Percentiles rank a stretch among this genome's conserved stretches.
phyloP scores from a whole-genome alignment of 352 stramenopile genomes.

The Blastocystis sp. region DNA sequence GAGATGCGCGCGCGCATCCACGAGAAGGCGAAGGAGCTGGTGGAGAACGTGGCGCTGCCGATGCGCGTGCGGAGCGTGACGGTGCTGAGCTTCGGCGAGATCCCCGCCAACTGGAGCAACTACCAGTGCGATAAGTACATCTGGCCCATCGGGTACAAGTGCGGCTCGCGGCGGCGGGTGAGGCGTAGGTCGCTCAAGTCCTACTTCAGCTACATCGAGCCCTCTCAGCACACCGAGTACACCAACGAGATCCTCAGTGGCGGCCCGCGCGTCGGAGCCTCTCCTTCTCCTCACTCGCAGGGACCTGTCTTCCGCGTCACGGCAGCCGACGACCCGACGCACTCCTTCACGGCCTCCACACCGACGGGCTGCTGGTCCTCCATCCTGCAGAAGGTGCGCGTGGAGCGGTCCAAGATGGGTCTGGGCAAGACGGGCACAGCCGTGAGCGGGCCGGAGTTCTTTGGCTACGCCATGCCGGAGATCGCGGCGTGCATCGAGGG shows the following conservation, averaged over 20 bases:
- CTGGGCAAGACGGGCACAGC: constrained; percentile 64
- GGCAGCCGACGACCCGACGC: constrained; percentile 13
- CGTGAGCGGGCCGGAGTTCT: constrained; percentile 67
- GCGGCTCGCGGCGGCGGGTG: neutral
- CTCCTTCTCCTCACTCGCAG: neutral
- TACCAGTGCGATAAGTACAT: constrained; percentile 68
- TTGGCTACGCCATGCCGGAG: constrained; percentile 66
- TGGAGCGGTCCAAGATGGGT: constrained; percentile 19
- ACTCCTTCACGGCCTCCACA: constrained; percentile 20
- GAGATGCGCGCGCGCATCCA: constrained; percentile 8
- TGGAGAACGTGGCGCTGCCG: neutral
- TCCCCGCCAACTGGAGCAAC: neutral
- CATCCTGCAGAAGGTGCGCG: constrained; percentile 40
- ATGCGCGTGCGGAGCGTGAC: constrained; percentile 44
- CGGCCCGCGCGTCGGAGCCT: neutral
- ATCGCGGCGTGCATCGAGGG: constrained; percentile 66
- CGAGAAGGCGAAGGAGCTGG: neutral
- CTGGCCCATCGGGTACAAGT: constrained; percentile 66
- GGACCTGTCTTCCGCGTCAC: constrained; percentile 56
- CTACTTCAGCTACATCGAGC: constrained; percentile 51
- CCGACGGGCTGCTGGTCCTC: constrained; percentile 41
- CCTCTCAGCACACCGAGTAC: constrained; percentile 39
- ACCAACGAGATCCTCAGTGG: constrained; percentile 44
- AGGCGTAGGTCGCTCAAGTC: constrained; percentile 26
- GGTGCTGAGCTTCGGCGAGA: constrained; percentile 8